phyloP scores from a whole-genome alignment of 495 filamentous ascomycete species.

The Aspergillus biplanus region DNA sequence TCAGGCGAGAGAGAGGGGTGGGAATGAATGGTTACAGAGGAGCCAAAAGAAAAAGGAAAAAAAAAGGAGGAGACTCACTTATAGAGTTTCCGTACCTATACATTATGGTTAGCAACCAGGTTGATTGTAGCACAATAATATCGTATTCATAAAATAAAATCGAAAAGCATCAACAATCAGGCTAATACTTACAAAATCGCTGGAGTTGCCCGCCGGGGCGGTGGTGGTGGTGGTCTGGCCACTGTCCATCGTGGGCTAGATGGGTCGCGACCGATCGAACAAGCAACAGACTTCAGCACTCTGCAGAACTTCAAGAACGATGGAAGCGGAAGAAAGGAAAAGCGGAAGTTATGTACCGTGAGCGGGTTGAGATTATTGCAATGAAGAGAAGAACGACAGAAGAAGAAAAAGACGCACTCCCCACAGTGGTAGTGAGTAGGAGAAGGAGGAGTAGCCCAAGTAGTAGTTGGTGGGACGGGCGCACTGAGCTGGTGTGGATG shows the following conservation, averaged over 20 bases:
- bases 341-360: slow-evolving; percentile 6
- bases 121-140: slow-evolving; percentile 20
- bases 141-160: slow-evolving; percentile 7
- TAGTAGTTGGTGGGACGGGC: slow-evolving; percentile 24
- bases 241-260: slow-evolving; percentile 57
- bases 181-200: slow-evolving; percentile 70
- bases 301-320: slow-evolving; percentile 27
- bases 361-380: slow-evolving; percentile 15
- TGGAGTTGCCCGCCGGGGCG: slow-evolving; percentile 68
- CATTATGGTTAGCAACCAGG: slow-evolving; percentile 35
- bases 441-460: slow-evolving; percentile 15
- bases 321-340: slow-evolving; percentile 29
- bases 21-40: slow-evolving; percentile 11
- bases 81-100: slow-evolving; percentile 95
- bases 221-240: slow-evolving; percentile 53
- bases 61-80: slow-evolving; percentile 65
- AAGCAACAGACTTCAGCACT: slow-evolving; percentile 39
- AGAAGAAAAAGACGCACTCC: slow-evolving; percentile 16
- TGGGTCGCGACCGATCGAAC: slow-evolving; percentile 54
- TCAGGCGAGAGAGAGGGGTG: slow-evolving; percentile 13
- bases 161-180: slow-evolving; percentile 14
- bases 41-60: slow-evolving; percentile 23
- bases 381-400: slow-evolving; percentile 13
- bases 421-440: slow-evolving; percentile 14
- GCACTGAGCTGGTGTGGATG: slow-evolving; percentile 14